Evolutionary conservation across 768 basidiomycete genomes (phyloP), one percentile per base, ranked within the genome.

Genomic region (Leccinum barrowsii): DNA sequence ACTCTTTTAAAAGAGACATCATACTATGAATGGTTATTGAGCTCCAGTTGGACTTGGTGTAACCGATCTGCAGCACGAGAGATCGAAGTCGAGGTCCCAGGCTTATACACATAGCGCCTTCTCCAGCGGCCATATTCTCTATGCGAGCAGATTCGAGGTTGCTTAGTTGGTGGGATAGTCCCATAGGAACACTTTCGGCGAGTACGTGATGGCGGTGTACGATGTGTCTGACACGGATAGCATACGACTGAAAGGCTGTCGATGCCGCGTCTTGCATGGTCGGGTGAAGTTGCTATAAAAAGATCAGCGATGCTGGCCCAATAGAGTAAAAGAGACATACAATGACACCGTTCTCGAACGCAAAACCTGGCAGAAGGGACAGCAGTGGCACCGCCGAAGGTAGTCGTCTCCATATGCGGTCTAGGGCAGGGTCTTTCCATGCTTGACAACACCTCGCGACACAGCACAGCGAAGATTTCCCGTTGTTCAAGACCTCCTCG

Each of bases 381-480:
- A 82, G 63, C 34, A 82, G 63, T 32, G 81, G 81, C 19, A 61
- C 61, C 15, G 77, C 66, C 22, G 78, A 80, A 26, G 73, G 62
- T 22, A 83, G 65, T 32, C 70, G 71, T 57, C 68, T 63, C 81
- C 81, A 84, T 15, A 81, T 57, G 30, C 69, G 63, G 64, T 83
- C 80, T 15, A 82, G 59, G 15, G 81, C 79, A 30, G 80, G 81
- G 32, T 77, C 76, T 48, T 70, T 76, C 80, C 81, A 83, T 26
- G 79, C 70, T 65, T 62, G 72, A 63, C 80, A 83, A 40, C 70
- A 75, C 57, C 75, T 74, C 2, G 80, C 77, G n/a, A 71, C 66
- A 34, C 60, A 63, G 44, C 71, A 67, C 15, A 83, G 73, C 12
- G 74, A 66, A 13, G 52, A 22, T 44, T 64, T 67, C 19, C 68